These are phyloP conservation scores for Colletotrichum sp. DNA, from an alignment of 2,329 filamentous ascomycete genomes.

Conservation along the genomic window DNA sequence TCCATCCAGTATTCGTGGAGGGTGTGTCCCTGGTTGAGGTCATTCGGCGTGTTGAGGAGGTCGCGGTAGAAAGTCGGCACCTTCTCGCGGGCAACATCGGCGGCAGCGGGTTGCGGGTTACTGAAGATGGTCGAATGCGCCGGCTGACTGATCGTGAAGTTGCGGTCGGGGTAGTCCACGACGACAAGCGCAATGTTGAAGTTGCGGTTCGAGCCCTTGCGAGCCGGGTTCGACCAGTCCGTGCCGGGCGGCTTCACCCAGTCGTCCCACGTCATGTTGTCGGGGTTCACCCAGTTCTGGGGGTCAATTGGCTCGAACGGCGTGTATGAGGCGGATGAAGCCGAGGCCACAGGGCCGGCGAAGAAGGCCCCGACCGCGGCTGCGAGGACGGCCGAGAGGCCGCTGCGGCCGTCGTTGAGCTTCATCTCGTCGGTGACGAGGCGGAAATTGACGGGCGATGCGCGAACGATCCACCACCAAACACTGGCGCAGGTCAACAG, in stretches of 20 bases:
- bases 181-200: constrained; percentile 61
- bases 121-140: constrained; percentile 52
- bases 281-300: constrained; percentile 57
- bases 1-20: constrained; percentile 65
- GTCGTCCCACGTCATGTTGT: constrained; percentile 59
- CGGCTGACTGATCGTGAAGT: constrained; percentile 52
- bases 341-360: neutral
- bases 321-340: constrained; percentile 26
- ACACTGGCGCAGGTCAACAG: neutral
- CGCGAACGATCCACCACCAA: neutral
- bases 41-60: constrained; percentile 52
- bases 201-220: constrained; percentile 51
- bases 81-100: constrained; percentile 39
- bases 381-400: constrained; percentile 1
- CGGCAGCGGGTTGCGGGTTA: constrained; percentile 50
- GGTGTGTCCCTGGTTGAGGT: constrained; percentile 55
- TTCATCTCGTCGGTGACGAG: neutral
- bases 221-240: constrained; percentile 49
- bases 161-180: constrained; percentile 54
- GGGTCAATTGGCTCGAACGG: constrained; percentile 55
- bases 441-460: neutral
- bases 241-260: constrained; percentile 51
- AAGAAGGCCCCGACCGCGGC: constrained; percentile 6
- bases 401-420: neutral
- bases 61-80: constrained; percentile 56